Evolutionary conservation across 2,329 filamentous ascomycete genomes (phyloP).

Genomic region (Clonostachys chloroleuca): DNA sequence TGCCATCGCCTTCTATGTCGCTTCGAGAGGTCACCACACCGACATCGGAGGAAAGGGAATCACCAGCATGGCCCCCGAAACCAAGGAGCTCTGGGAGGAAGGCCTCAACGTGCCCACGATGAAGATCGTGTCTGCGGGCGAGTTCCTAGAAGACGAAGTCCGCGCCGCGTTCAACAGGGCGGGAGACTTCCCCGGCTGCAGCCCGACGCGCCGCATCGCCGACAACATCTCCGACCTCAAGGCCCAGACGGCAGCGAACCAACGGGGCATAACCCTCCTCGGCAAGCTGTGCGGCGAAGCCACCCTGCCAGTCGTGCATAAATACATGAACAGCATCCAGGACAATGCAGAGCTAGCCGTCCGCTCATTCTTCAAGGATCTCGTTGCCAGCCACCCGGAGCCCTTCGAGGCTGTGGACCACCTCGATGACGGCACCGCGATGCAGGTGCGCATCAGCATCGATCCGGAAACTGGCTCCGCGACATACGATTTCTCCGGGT

Average conservation of each 20-base stretch:
- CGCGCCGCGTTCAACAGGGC: too few relatives aligned
- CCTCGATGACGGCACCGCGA: slow-evolving; percentile 84
- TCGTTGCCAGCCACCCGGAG: neutral
- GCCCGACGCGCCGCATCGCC: slow-evolving; percentile 63
- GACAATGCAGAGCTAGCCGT: slow-evolving; percentile 76
- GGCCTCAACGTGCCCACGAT: slow-evolving; percentile 30
- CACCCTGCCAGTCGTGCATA: slow-evolving; percentile 67
- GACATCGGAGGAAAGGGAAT: slow-evolving; percentile 30
- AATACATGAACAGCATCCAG: slow-evolving; percentile 78
- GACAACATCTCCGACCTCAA: slow-evolving; percentile 86
- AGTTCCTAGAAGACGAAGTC: slow-evolving; percentile 22
- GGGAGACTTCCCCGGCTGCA: slow-evolving; percentile 18
- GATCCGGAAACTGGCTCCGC: slow-evolving; percentile 53
- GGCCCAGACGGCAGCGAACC: slow-evolving; percentile 80
- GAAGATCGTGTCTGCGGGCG: slow-evolving; percentile 26
- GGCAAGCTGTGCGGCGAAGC: slow-evolving; percentile 74
- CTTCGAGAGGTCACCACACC: slow-evolving; percentile 30
- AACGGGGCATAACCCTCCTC: slow-evolving; percentile 77
- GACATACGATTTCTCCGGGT: slow-evolving; percentile 27
- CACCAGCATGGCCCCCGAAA: slow-evolving; percentile 33
- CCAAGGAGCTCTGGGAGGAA: slow-evolving; percentile 34
- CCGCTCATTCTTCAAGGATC: slow-evolving; percentile 44
- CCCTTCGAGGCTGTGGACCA: slow-evolving; percentile 37
- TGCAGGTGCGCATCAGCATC: slow-evolving; percentile 70
- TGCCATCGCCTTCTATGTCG: slow-evolving; percentile 35